Conservation (phyloP, 352 stramenopile species). For the Pythium volutum region DNA sequence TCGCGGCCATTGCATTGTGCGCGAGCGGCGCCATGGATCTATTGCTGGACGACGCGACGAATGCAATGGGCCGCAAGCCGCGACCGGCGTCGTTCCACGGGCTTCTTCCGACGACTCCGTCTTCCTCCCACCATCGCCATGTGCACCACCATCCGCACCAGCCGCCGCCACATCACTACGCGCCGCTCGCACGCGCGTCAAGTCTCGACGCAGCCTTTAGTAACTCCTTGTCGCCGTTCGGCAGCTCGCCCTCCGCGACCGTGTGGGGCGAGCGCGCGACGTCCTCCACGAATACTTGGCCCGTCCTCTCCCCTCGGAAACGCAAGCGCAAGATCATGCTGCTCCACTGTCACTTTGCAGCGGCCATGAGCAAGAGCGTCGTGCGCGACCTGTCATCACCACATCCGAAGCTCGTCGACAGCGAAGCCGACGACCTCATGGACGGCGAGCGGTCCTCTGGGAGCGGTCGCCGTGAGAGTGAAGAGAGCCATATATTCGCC, state of each 20-base stretch:
- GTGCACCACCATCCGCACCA: conserved; percentile 1
- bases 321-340: conserved; percentile 22
- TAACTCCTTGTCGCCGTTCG: background rate
- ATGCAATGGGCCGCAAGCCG: background rate
- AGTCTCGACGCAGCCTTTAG: conserved; percentile 6
- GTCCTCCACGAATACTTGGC: background rate
- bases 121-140: background rate
- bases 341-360: conserved; percentile 21
- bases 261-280: background rate
- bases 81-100: conserved; percentile 16
- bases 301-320: conserved; percentile 3
- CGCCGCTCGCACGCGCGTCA: background rate
- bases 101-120: background rate
- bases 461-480: background rate
- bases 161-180: background rate
- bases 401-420: conserved; percentile 23
- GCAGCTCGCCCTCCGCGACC: background rate
- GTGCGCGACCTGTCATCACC: background rate
- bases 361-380: conserved; percentile 26
- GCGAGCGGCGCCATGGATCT: conserved; percentile 17
- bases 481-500: conserved; percentile 2
- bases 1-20: conserved; percentile 5
- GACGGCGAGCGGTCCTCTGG: conserved; percentile 17
- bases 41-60: background rate
- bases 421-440: conserved; percentile 40